Evolutionary conservation across 192 early-diverging fungal genomes (phyloP).

Genomic region (Backusella circina): DNA sequence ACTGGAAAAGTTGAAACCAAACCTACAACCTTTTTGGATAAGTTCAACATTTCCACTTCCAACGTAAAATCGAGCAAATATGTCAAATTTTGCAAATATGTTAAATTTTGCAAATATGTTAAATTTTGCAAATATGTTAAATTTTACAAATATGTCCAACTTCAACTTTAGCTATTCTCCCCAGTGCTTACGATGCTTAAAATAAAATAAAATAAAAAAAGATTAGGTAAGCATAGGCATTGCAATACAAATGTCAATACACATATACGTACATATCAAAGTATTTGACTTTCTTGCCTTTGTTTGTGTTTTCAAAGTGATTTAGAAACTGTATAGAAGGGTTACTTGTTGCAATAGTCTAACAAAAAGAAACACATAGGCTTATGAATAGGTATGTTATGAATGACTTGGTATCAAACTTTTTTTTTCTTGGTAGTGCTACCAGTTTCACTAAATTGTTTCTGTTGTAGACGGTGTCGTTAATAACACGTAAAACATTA

Average conservation of each 20-base stretch:
- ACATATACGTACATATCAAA: background rate
- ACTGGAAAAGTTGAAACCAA: too few species aligned
- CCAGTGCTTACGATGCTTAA: background rate
- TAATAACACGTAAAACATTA: background rate
- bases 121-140: too few species aligned
- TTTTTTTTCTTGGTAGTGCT: background rate
- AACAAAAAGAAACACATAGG: background rate
- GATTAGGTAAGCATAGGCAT: background rate
- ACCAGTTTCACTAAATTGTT: background rate
- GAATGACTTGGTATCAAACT: background rate
- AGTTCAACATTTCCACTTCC: too few species aligned
- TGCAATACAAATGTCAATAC: constrained; percentile 1
- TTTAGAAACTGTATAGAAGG: background rate
- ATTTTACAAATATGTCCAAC: too few species aligned
- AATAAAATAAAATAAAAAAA: background rate
- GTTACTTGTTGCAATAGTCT: background rate
- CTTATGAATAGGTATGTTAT: background rate
- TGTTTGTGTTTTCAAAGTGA: background rate
- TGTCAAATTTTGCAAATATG: too few species aligned
- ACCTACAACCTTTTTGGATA: too few species aligned
- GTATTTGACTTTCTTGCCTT: background rate
- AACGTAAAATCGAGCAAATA: too few species aligned
- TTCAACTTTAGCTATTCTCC: too few species aligned
- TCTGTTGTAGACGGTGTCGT: background rate
- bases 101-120: too few species aligned